Percentiles rank a stretch among this genome's conserved stretches.
Conservation (phyloP, 2,329 filamentous ascomycete species). For the Emmonsiellopsis sp. region DNA sequence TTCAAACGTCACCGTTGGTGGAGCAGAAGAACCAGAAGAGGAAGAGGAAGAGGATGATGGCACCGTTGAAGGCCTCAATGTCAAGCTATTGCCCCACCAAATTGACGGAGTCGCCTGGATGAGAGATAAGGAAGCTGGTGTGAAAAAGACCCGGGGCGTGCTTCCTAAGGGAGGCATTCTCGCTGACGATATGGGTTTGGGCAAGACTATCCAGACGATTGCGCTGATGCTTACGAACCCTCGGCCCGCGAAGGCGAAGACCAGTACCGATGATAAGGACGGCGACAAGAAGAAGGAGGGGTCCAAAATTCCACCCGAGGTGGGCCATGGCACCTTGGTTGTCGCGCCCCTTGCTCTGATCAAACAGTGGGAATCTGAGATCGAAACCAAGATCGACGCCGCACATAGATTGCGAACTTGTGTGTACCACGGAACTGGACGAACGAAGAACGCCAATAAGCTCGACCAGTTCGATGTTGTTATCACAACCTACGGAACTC, state of each 20-base stretch:
- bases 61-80: conserved; percentile 68
- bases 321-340: conserved; percentile 76
- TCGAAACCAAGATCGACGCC: conserved; percentile 67
- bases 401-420: conserved; percentile 67
- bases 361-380: conserved; percentile 93
- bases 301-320: conserved; percentile 58
- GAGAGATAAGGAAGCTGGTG: conserved; percentile 80
- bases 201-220: conserved; percentile 92
- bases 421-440: conserved; percentile 81
- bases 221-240: conserved; percentile 77
- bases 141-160: conserved; percentile 65
- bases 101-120: conserved; percentile 93
- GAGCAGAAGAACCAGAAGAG: conserved; percentile 19
- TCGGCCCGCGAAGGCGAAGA: conserved; percentile 47
- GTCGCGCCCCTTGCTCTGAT: conserved; percentile 90
- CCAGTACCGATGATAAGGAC: conserved; percentile 32
- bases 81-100: conserved; percentile 86
- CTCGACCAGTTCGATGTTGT: conserved; percentile 86
- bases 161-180: conserved; percentile 89
- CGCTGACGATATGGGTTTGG: conserved; percentile 90
- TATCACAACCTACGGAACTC: conserved; percentile 91
- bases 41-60: conserved; percentile 49
- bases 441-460: conserved; percentile 68
- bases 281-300: conserved; percentile 37
- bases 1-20: not conserved